Evolutionary conservation across 1,139 yeast species (phyloP), one percentile per base, ranked within the genome.

Genomic region (Yamadazyma sp.): DNA sequence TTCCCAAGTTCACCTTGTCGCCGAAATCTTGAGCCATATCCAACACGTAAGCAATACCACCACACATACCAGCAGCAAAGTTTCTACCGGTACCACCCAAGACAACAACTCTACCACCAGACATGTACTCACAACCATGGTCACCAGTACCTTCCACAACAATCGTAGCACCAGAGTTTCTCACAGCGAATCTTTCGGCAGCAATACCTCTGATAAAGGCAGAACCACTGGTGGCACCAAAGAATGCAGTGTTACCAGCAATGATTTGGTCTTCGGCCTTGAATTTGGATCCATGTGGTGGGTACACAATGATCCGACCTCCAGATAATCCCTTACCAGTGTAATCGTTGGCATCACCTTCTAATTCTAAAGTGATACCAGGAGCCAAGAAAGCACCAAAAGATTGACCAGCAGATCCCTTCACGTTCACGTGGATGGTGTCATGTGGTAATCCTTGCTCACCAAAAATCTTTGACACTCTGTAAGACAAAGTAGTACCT

Each of bases 51-150:
- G 96, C 96, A 62, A 92, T 92, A 80, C 98, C 98, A 67, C 98
- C 98, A 55, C 97, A 90, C 87, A 94, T 94, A 74, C 98, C 98
- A 40, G 98, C 96, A 32, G 97, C 97, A 63, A 92, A 92, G 71
- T 89, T 86, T 51, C 97, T 82, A 44, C 96, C 97, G 56, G 96
- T 86, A 41, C 82, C 68, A 36, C 97, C 96, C 52, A 92, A 77
- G 38, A 92, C 88, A 59, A 92, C 87, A 45, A 92, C 96, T 56
- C 97, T 82, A 62, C 98, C 98, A 63, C 98, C 97, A 55, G 97
- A 89, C 98, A 92, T 92, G 71, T 92, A 92, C 67, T 92, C 98
- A 72, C 97, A 92, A 40, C 98, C 97, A 63, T 92, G 97, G 61
- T 90, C 97, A 72, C 98, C 98, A 48, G 88, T 85, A 59, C 96